These are phyloP conservation scores for Cinchona pubescens DNA, from an alignment of 257 asterid species.

Conservation along the genomic window DNA sequence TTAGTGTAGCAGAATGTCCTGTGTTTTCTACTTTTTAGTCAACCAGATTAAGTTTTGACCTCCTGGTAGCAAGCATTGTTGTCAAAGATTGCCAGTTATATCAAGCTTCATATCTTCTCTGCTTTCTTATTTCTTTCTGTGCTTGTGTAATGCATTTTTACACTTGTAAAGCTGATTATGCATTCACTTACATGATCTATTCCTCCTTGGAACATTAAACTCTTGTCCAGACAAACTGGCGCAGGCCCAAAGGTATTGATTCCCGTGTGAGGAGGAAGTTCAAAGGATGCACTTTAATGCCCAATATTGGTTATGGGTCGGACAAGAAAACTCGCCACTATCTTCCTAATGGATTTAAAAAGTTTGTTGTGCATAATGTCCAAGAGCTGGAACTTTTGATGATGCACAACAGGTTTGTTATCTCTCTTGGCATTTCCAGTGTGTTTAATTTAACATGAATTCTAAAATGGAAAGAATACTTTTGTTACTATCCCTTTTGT, in stretches of 20 bases:
- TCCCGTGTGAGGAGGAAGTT: conserved; percentile 53
- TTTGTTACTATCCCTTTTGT: no score
- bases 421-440: background rate
- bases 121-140: background rate
- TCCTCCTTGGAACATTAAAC: background rate
- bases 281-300: conserved; percentile 48
- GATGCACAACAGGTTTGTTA: conserved; percentile 51
- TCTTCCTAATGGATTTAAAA: conserved; percentile 52
- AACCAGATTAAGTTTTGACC: background rate
- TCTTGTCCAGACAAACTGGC: conserved; percentile 37
- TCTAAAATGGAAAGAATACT: background rate
- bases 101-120: background rate
- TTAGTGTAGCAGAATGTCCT: background rate
- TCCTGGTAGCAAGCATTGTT: no score
- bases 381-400: conserved; percentile 44
- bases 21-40: background rate
- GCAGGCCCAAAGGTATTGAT: conserved; percentile 51
- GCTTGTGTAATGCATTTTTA: background rate
- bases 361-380: conserved; percentile 45
- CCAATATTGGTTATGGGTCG: conserved; percentile 46
- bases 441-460: no score
- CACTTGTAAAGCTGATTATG: background rate
- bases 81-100: background rate
- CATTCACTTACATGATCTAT: background rate
- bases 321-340: conserved; percentile 44